Evolutionary conservation across 768 basidiomycete genomes (phyloP).

Genomic region (Russula earlei): DNA sequence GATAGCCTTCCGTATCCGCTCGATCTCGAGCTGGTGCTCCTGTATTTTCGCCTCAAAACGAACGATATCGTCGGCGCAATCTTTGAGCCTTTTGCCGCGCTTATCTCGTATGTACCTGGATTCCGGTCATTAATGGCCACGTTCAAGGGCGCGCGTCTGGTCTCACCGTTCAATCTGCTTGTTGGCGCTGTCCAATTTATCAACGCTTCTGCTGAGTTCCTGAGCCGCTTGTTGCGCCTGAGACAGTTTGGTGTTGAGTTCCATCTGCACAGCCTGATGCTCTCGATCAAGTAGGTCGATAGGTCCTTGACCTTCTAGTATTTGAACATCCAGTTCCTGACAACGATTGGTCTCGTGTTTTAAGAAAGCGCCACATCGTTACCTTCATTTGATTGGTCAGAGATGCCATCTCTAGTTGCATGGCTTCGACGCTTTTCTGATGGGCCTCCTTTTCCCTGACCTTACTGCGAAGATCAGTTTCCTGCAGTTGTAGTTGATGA

Average conservation of each 20-base stretch:
- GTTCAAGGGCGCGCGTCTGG: neutral
- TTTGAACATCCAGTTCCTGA: conserved; percentile 56
- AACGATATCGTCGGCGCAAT: conserved; percentile 47
- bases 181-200: conserved; percentile 51
- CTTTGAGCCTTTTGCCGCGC: conserved; percentile 48
- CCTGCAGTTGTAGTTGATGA: conserved; percentile 52
- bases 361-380: neutral
- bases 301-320: conserved; percentile 52
- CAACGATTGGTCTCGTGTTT: neutral
- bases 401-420: conserved; percentile 46
- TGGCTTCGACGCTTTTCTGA: conserved; percentile 46
- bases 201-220: conserved; percentile 55
- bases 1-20: conserved; percentile 36
- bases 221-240: conserved; percentile 49
- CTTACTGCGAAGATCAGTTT: conserved; percentile 46
- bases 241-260: conserved; percentile 38
- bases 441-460: conserved; percentile 48
- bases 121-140: neutral
- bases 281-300: conserved; percentile 54
- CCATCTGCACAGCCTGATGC: conserved; percentile 39
- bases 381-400: conserved; percentile 46
- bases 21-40: conserved; percentile 33
- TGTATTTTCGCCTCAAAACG: conserved; percentile 38
- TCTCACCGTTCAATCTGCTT: conserved; percentile 56
- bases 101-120: conserved; percentile 67